A percentile compares a stretch with the other conserved stretches of the same genome.
Conservation (phyloP, 495 filamentous ascomycete genomes). For the Penicillium pancosmium region DNA sequence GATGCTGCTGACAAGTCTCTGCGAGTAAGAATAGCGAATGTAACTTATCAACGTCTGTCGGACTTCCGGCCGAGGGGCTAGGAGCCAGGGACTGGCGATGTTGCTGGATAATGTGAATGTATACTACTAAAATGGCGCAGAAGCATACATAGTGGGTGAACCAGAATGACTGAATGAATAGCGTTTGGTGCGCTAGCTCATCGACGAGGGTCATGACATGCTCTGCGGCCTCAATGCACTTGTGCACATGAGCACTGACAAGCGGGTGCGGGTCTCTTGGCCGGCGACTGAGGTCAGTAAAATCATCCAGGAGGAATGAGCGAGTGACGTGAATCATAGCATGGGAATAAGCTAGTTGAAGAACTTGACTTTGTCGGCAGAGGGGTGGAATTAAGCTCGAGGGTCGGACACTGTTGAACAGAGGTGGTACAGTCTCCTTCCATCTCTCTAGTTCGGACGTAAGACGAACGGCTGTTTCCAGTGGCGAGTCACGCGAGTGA, state of each 20-base stretch:
- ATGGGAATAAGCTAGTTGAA: constrained; percentile 55
- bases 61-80: constrained; percentile 23
- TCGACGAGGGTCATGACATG: constrained; percentile 43
- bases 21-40: constrained; percentile 43
- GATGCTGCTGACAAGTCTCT: constrained; percentile 48
- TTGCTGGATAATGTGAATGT: constrained; percentile 58
- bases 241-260: constrained; percentile 39
- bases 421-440: constrained; percentile 45
- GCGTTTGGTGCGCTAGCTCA: constrained; percentile 39
- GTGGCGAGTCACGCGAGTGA: constrained; percentile 38
- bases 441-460: constrained; percentile 40
- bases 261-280: constrained; percentile 35
- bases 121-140: constrained; percentile 56
- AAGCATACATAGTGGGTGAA: constrained; percentile 60
- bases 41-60: constrained; percentile 27
- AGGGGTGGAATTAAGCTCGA: constrained; percentile 54
- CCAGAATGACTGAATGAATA: constrained; percentile 49
- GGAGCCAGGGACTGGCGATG: constrained; percentile 34
- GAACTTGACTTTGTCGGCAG: constrained; percentile 55
- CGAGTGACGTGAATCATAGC: constrained; percentile 58
- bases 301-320: constrained; percentile 57
- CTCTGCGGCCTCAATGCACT: constrained; percentile 50
- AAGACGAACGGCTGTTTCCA: constrained; percentile 43
- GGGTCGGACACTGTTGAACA: constrained; percentile 48
- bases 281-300: constrained; percentile 45